Evolutionary conservation across 2,329 filamentous ascomycete genomes (phyloP).

Genomic region (Davidsoniella eucalypti): DNA sequence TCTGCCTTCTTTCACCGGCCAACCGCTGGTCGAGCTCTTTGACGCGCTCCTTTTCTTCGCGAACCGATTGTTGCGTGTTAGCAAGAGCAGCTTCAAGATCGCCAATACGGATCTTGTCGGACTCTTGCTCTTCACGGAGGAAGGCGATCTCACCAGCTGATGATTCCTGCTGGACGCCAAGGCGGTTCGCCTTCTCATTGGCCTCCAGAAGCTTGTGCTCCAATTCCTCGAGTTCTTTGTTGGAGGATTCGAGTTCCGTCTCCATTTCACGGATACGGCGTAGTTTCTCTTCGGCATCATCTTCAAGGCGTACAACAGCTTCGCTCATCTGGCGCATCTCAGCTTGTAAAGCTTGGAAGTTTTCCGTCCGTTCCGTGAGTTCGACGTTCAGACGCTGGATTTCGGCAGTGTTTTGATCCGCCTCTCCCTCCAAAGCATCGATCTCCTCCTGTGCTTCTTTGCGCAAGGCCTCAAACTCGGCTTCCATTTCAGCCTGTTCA

Average conservation of each 20-base stretch:
- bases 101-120: conserved; percentile 94
- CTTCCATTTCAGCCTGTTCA: conserved; percentile 41
- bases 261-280: conserved; percentile 70
- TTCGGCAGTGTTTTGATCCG: conserved; percentile 56
- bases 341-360: conserved; percentile 77
- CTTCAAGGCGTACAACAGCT: conserved; percentile 69
- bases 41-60: conserved; percentile 66
- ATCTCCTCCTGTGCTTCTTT: conserved; percentile 51
- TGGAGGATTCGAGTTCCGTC: conserved; percentile 65
- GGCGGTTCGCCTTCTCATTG: conserved; percentile 71
- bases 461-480: conserved; percentile 42
- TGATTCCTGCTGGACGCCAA: conserved; percentile 84
- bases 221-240: conserved; percentile 70
- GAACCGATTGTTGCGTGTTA: conserved; percentile 60
- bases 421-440: conserved; percentile 50
- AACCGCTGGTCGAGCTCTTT: conserved; percentile 60
- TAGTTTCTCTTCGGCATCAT: conserved; percentile 67
- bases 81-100: conserved; percentile 75
- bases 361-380: conserved; percentile 62
- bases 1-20: conserved; percentile 64
- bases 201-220: conserved; percentile 72
- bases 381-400: conserved; percentile 54
- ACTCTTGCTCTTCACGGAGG: conserved; percentile 88
- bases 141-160: conserved; percentile 88
- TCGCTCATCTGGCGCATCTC: conserved; percentile 91